Evolutionary conservation across 805 yeast species (phyloP), one percentile per base, ranked within the genome.

Genomic region (Lipomyces kockii): DNA sequence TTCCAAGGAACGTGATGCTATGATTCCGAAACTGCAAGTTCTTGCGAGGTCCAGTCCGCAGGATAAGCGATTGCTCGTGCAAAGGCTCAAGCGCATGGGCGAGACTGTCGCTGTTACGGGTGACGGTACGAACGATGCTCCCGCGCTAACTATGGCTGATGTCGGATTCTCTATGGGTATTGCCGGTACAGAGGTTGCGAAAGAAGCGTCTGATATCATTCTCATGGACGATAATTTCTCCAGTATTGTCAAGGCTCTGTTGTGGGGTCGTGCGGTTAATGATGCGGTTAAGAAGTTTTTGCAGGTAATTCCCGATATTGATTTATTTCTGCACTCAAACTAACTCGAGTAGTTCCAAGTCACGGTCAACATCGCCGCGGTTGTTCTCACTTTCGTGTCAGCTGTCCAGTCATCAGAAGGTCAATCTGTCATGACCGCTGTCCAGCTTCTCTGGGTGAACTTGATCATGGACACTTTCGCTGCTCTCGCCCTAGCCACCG

Each of bases 101-200:
- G 98, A 95, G 76, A 97, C 94, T 46, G 99, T 95, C 60, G 99
- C 99, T 0, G 98, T 94, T 46, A 95, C 99, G 51, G 99, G 99
- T 76, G 99, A 95, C 78, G 99, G 99, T 79, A 94, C 98, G 8
- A 95, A 95, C 78, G 99, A 95, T 83, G 99, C 98, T 0, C 98
- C 98, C 17, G 98, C 99, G 2, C 84, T 95, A 76, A 92, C 94
- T 76, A 83, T 93, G 67, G 99, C 99, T 0, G 98, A 95, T 80
- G 97, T 95, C 66, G 99, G 99, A 1, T 94, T 95, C 76, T 91
- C 98, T 2, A 95, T 95, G 99, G 99, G 99, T 72, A 91, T 93
- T 68, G 85, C 97, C 8, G 99, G 99, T 72, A 95, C 99, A 1
- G 99, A 95, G 80, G 98, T 95, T 69, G 99, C 99, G 9, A 87